A percentile compares a stretch with the other conserved stretches of the same genome.
These are phyloP conservation scores for Scenedesmus sp. DNA, from an alignment of 163 green algal genomes.

Conservation along the genomic window DNA sequence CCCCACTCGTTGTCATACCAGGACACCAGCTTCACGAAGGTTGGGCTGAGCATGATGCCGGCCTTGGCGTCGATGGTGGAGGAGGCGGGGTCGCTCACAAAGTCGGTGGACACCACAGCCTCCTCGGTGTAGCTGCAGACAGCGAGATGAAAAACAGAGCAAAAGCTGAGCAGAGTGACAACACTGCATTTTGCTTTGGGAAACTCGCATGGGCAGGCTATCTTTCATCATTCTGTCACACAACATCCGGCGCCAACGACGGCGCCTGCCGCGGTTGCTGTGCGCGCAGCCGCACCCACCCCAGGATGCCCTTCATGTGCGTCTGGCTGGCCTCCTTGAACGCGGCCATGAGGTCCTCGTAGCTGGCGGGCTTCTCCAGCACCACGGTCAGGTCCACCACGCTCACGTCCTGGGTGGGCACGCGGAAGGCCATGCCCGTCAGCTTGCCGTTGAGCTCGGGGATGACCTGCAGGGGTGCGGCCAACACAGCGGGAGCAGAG, in stretches of 20 bases:
- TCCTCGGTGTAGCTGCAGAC: conserved; percentile 89
- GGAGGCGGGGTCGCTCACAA: conserved; percentile 89
- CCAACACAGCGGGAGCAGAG: too few species aligned
- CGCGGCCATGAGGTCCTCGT: conserved; percentile 94
- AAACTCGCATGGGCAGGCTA: too few species aligned
- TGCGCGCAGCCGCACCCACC: conserved; percentile 20
- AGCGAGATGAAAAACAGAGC: not conserved
- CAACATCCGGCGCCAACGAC: not conserved
- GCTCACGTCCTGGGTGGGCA: conserved; percentile 95
- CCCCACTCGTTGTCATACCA: conserved; percentile 99
- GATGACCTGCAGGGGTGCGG: conserved; percentile 92
- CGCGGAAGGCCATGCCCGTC: conserved; percentile 98
- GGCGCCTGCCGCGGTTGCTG: not conserved
- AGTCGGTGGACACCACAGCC: conserved; percentile 95
- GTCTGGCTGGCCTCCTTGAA: conserved; percentile 88
- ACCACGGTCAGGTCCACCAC: conserved; percentile 97
- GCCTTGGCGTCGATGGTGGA: conserved; percentile 97
- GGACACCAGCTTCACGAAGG: conserved; percentile 95
- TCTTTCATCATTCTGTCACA: too few species aligned
- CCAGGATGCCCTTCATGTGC: conserved; percentile 84
- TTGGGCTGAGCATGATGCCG: conserved; percentile 92
- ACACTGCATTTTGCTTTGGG: too few species aligned
- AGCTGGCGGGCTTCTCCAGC: conserved; percentile 91
- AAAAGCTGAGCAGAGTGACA: too few species aligned
- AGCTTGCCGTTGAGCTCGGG: conserved; percentile 98